Evolutionary conservation across 2,329 filamentous ascomycete genomes (phyloP), one percentile per base, ranked within the genome.

Genomic region (Thermomyces lanuginosus): DNA sequence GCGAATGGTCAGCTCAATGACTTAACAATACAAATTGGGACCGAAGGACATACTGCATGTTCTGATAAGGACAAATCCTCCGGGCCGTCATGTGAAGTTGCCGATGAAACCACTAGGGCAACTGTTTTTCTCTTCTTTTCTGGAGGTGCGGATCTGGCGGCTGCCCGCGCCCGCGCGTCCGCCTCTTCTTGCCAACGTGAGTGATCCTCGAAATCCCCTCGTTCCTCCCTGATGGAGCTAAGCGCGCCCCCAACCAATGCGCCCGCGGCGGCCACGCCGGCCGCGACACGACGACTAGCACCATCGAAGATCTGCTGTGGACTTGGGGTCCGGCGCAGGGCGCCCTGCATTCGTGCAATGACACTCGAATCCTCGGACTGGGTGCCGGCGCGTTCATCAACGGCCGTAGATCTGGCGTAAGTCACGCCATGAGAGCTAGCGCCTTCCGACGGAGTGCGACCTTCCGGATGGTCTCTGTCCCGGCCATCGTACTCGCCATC

Each of bases 151-250:
- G 38, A 42, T 38, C 42, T 51, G 34, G 36, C 42, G 34, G 34
- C 42, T 32, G 43, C 44, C 20, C 43, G 54, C 30, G 54, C 56
- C 39, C 76, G 71, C 25, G 76, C 66, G 41, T 80, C 76, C 12
- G 76, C 80, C 56, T 93, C 84, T 51, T 93, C 83, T 8, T 77
- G 83, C 86, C 86, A 93, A 27, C 81, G 73, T 48, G 81, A 78
- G 53, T 89, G 81, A 50, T 93, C 86, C 36, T 72, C 74, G 49
- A 77, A 89, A 27, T 76, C 76, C 35, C 71, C 68, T 46, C 72
- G 79, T 46, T 91, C 83, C 48, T 92, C 80, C 29, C 78, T 69
- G 38, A 91, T 89, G 9, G 79, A 75, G 28, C 76, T 76, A 38
- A 93, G 60, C 14, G 82, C 83, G 35, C 76, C 82, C 21, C 82